Percentiles rank a stretch among this genome's conserved stretches.
These are phyloP conservation scores for Orbilia javanica DNA, from an alignment of 2,329 filamentous ascomycete species.

Conservation along the genomic window DNA sequence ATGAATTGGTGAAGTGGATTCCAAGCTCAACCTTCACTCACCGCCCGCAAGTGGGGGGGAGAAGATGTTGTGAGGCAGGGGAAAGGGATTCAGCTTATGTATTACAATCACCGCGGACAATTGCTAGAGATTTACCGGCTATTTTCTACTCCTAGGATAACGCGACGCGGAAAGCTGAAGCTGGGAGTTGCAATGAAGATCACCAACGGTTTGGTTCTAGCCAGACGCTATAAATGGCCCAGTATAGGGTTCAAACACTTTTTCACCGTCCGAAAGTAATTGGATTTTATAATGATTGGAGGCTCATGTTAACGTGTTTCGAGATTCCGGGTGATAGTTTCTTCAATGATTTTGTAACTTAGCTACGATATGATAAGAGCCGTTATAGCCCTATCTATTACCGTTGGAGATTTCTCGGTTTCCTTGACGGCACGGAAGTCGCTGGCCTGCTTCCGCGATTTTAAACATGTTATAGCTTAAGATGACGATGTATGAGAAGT, in stretches of 20 bases:
- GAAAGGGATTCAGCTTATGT: constrained; percentile 19
- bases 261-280: constrained; percentile 27
- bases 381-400: constrained; percentile 19
- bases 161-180: constrained; percentile 26
- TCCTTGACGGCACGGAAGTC: constrained; percentile 41
- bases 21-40: not conserved
- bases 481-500: constrained; percentile 2
- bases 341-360: not conserved
- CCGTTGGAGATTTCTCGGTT: constrained; percentile 18
- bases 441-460: constrained; percentile 38
- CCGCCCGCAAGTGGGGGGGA: not conserved
- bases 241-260: constrained; percentile 26
- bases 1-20: constrained; percentile 10
- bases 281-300: constrained; percentile 22
- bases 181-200: constrained; percentile 51
- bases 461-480: constrained; percentile 4
- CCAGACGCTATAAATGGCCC: constrained; percentile 21
- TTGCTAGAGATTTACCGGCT: constrained; percentile 13
- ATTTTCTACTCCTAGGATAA: constrained; percentile 12
- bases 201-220: constrained; percentile 24
- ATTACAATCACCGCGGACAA: constrained; percentile 18
- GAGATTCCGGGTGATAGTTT: constrained; percentile 35
- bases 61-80: not conserved
- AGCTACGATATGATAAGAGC: constrained; percentile 25
- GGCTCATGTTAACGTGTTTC: constrained; percentile 32